Base-by-base conservation (phyloP, 2,329 filamentous ascomycete species). In the Hymenoscyphus salicellus region DNA sequence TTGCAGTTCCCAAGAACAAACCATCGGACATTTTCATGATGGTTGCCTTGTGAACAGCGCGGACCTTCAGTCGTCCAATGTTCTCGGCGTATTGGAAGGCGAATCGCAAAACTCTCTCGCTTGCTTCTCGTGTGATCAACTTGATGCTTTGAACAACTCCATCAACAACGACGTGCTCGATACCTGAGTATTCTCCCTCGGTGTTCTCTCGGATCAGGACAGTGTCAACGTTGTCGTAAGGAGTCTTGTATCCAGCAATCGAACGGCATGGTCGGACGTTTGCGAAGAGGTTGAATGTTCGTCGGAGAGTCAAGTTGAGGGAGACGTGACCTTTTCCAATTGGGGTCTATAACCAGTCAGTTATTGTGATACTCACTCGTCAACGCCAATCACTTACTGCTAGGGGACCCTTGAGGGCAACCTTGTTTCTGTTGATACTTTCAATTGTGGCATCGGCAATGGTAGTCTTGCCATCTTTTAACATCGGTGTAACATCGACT, bases 1-100 rank as follows among this genome's bases (percentile, higher is more conserved):
- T 84, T 73, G 90, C 95, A 68, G 90, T 92, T 80, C 86, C 91
- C 73, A 99, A 86, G 89, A 99, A 99, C 68, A 99, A 91, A 82
- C 95, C 95, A 79, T 99, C 95, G 78, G 90, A 94, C 92, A 97
- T 96, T 89, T 99, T 99, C 95, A 99, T 99, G 84, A 99, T 99
- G 77, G 95, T 98, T 79, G 95, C 95, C 88, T 99, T 99, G 90
- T 99, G 95, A 70, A 98, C 93, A 66, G 93, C 94, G 77, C 93
- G 92, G 76, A 98, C 94, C 90, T 97, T 97, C 78, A 88, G 93
- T 84, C 92, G 91, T 81, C 93, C 93, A 76, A 97, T 90, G 74
- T 92, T 87, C 80, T 95, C 86, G 73, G 95, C 95, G 79, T 99
- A 93, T 83, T 99, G 94, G 89, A 99, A 99, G 75, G 96, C 95